These are phyloP conservation scores for Tulasnella calospora DNA, from an alignment of 768 basidiomycete species.

Conservation along the genomic window DNA sequence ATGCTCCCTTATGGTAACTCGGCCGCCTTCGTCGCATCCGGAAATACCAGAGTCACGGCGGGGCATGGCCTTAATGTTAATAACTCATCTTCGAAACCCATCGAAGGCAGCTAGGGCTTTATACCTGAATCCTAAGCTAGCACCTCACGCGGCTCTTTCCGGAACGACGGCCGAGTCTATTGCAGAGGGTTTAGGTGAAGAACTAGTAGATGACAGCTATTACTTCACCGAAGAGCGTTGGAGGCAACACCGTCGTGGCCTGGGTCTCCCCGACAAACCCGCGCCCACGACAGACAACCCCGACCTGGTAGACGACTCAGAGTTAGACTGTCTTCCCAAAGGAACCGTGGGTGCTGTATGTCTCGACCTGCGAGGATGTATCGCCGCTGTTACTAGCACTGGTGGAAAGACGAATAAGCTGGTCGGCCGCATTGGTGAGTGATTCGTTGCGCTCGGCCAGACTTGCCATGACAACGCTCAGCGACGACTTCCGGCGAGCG, in stretches of 20 bases:
- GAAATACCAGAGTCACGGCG: conserved; percentile 55
- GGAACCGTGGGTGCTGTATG: conserved; percentile 86
- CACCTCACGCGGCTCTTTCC: conserved; percentile 67
- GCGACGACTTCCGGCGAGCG: background rate
- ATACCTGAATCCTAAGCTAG: conserved; percentile 60
- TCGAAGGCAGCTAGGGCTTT: conserved; percentile 63
- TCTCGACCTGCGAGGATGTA: conserved; percentile 66
- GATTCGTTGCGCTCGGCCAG: background rate
- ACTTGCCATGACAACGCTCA: background rate
- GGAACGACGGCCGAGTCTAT: conserved; percentile 59
- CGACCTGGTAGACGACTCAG: conserved; percentile 12
- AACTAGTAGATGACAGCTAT: conserved; percentile 67
- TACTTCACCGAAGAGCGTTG: conserved; percentile 72
- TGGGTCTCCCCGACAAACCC: conserved; percentile 68
- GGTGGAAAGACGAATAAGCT: conserved; percentile 81
- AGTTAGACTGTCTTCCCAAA: conserved; percentile 57
- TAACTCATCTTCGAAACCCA: conserved; percentile 66
- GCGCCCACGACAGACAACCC: conserved; percentile 29
- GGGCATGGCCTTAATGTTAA: conserved; percentile 58
- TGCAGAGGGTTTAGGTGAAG: conserved; percentile 48
- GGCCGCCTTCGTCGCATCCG: conserved; percentile 62
- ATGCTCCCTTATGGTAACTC: conserved; percentile 73
- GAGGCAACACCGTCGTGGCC: conserved; percentile 67
- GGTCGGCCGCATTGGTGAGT: conserved; percentile 59
- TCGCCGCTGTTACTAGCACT: conserved; percentile 69